These are phyloP conservation scores for Paragyromitra xinjiangensis DNA, from an alignment of 495 filamentous ascomycete genomes.

Conservation along the genomic window DNA sequence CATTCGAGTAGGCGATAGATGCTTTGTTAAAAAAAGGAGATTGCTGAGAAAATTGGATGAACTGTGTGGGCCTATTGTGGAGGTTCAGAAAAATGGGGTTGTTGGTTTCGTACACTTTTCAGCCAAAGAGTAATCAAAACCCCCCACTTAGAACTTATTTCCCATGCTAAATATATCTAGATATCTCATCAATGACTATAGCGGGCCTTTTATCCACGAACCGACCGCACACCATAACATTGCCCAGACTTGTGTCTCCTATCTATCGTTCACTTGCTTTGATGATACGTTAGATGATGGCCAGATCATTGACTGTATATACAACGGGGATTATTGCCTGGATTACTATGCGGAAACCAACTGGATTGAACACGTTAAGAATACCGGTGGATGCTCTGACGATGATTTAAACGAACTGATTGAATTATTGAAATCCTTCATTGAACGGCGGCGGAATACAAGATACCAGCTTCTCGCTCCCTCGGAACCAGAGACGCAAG, in stretches of 20 bases:
- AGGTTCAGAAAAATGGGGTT: conserved; percentile 52
- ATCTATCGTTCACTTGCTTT: conserved; percentile 50
- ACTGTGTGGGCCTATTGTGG: conserved; percentile 62
- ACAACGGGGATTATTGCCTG: conserved; percentile 30
- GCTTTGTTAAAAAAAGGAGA: conserved; percentile 49
- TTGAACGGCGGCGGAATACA: background rate
- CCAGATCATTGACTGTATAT: background rate
- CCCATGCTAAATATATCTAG: conserved; percentile 14
- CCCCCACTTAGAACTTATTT: background rate
- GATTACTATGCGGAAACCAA: conserved; percentile 26
- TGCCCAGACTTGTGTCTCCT: conserved; percentile 42
- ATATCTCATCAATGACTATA: conserved; percentile 41
- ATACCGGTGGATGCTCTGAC: background rate
- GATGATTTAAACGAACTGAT: background rate
- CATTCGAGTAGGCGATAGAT: conserved; percentile 51
- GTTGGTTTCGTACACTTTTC: conserved; percentile 62
- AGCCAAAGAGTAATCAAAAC: conserved; percentile 59
- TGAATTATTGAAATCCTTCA: background rate
- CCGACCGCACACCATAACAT: conserved; percentile 30
- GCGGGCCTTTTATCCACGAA: conserved; percentile 30
- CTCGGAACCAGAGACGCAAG: background rate
- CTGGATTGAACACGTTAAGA: conserved; percentile 22
- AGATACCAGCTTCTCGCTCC: background rate
- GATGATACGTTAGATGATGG: conserved; percentile 4
- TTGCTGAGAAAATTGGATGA: conserved; percentile 58